These are phyloP conservation scores for Aspergillus hiratsukae DNA, from an alignment of 2,329 filamentous ascomycete species.

Conservation along the genomic window DNA sequence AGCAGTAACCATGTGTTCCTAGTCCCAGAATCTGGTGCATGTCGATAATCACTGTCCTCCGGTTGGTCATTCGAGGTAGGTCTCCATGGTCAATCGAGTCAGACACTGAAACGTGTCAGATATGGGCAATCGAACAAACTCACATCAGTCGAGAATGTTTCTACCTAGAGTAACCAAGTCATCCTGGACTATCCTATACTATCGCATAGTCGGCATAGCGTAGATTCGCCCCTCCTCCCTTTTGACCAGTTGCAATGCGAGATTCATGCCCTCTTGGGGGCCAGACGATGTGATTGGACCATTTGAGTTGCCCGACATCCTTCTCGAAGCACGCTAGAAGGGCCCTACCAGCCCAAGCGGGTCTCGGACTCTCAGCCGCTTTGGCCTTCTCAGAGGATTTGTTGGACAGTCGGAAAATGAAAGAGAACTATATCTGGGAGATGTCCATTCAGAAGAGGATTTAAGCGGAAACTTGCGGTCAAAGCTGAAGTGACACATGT, in stretches of 20 bases:
- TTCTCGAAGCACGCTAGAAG: constrained; percentile 28
- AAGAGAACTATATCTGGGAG: neutral
- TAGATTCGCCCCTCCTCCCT: neutral
- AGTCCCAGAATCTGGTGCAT: neutral
- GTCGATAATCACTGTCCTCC: too few relatives aligned
- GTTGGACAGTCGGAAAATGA: neutral
- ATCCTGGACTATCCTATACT: neutral
- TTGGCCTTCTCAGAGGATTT: neutral
- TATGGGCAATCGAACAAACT: neutral
- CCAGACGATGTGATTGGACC: neutral
- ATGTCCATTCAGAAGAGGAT: too few relatives aligned
- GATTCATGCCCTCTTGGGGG: neutral
- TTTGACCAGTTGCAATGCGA: neutral
- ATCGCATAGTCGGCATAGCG: neutral
- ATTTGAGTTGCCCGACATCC: constrained; percentile 3
- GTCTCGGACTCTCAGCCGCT: neutral
- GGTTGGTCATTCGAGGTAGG: neutral
- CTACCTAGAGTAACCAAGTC: neutral
- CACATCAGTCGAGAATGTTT: neutral
- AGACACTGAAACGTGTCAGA: neutral
- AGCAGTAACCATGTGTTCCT: neutral
- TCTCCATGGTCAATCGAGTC: neutral
- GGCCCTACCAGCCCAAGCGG: neutral
- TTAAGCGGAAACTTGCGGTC: too few relatives aligned
- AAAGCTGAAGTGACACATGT: neutral